phyloP scores from a whole-genome alignment of 2,329 filamentous ascomycete species.

The Paracoccidioides brasiliensis region DNA sequence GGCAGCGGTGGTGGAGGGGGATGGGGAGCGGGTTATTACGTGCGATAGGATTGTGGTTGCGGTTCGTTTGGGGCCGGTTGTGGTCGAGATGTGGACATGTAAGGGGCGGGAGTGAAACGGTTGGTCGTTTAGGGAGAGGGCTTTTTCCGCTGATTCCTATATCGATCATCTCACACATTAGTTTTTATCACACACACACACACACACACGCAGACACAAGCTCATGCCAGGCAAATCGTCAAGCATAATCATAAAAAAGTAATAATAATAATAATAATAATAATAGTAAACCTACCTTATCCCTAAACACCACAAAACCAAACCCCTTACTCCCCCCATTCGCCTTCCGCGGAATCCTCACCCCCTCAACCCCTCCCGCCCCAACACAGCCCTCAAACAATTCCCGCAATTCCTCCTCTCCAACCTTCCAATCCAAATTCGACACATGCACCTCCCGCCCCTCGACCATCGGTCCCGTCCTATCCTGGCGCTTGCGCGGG shows the following conservation, averaged over 20 bases:
- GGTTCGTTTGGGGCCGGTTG: slow-evolving; percentile 31
- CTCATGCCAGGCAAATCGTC: too few species aligned
- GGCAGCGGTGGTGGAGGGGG: slow-evolving; percentile 16
- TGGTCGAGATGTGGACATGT: slow-evolving; percentile 45
- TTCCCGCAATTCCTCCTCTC: slow-evolving; percentile 55
- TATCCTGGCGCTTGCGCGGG: slow-evolving; percentile 61
- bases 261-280: background rate
- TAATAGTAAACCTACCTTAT: slow-evolving; percentile 40
- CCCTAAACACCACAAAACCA: slow-evolving; percentile 66
- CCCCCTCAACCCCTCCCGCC: slow-evolving; percentile 60
- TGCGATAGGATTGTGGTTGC: slow-evolving; percentile 34
- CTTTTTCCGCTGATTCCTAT: slow-evolving; percentile 51
- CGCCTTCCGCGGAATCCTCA: slow-evolving; percentile 57
- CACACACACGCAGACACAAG: too few species aligned
- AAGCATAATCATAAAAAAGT: background rate
- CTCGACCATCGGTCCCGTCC: slow-evolving; percentile 70
- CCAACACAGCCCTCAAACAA: slow-evolving; percentile 64
- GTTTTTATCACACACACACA: too few species aligned
- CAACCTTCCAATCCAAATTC: slow-evolving; percentile 49
- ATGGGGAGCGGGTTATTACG: slow-evolving; percentile 20
- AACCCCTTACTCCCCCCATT: slow-evolving; percentile 61
- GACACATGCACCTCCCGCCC: slow-evolving; percentile 73
- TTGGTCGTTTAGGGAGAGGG: slow-evolving; percentile 55
- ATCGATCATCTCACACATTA: background rate
- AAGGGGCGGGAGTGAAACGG: slow-evolving; percentile 57